Percentiles rank a stretch among this genome's conserved stretches.
Evolutionary conservation across 2,329 filamentous ascomycete species (phyloP).

Genomic region (Pseudocercospora ulei): DNA sequence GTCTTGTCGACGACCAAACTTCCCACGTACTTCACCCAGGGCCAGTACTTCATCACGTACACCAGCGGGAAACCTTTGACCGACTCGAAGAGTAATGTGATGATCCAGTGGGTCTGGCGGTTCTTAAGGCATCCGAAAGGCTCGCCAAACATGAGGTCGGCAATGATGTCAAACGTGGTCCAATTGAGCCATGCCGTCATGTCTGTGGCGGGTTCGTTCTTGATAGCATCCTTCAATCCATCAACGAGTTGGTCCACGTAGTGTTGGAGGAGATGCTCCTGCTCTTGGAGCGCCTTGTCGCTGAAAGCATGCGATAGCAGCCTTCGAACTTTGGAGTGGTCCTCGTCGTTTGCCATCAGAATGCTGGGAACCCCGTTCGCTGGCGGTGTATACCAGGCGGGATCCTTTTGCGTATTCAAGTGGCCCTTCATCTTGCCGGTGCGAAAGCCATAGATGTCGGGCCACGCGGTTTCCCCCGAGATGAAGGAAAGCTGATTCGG

Average conservation of each 20-base stretch:
- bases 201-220: too few species aligned
- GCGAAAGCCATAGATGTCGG: slow-evolving; percentile 28
- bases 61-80: slow-evolving; percentile 27
- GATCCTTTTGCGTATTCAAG: slow-evolving; percentile 20
- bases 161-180: slow-evolving; percentile 29
- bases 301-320: slow-evolving; percentile 28
- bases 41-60: slow-evolving; percentile 27
- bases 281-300: slow-evolving; percentile 29
- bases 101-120: slow-evolving; percentile 25
- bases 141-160: slow-evolving; percentile 30
- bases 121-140: slow-evolving; percentile 29
- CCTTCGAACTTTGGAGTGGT: slow-evolving; percentile 26
- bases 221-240: too few species aligned
- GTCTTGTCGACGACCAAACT: slow-evolving; percentile 21
- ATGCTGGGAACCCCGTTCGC: slow-evolving; percentile 23
- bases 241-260: too few species aligned
- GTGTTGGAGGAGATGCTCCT: slow-evolving; percentile 20
- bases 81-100: slow-evolving; percentile 23
- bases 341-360: slow-evolving; percentile 26
- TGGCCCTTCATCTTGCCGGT: slow-evolving; percentile 20
- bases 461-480: slow-evolving; percentile 22
- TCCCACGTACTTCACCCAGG: slow-evolving; percentile 22
- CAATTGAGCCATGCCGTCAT: too few species aligned
- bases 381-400: slow-evolving; percentile 25
- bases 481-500: slow-evolving; percentile 37